A percentile compares a stretch with the other conserved stretches of the same genome.
phyloP scores from a whole-genome alignment of 768 basidiomycete genomes.

The Boletus subparvulus region DNA sequence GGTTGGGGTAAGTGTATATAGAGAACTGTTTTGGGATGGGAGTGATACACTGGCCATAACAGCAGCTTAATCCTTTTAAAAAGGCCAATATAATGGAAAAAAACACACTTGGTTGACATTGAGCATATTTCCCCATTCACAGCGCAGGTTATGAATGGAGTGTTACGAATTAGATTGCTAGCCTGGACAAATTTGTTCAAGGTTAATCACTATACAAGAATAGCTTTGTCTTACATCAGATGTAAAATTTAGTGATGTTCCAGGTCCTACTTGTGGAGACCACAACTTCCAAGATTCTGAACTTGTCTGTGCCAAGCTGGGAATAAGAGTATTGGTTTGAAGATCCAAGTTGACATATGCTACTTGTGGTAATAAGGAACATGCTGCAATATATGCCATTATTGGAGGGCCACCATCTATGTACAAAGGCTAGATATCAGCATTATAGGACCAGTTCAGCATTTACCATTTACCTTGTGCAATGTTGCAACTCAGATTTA shows the following conservation, averaged over 20 bases:
- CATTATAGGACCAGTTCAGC: background rate
- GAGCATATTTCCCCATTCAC: background rate
- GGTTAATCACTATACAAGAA: background rate
- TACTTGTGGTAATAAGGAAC: slow-evolving; percentile 1
- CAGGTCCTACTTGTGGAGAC: background rate
- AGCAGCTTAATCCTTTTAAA: background rate
- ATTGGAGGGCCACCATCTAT: background rate
- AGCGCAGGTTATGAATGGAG: background rate
- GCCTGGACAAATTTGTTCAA: background rate
- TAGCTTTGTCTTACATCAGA: background rate
- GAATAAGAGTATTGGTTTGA: background rate
- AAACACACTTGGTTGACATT: background rate
- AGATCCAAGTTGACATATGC: background rate
- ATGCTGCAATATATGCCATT: slow-evolving; percentile 7
- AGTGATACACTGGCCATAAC: background rate
- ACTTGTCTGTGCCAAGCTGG: background rate
- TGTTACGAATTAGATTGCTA: accelerated
- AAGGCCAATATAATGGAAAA: no score
- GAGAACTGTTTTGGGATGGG: background rate
- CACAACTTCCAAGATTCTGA: slow-evolving; percentile 10
- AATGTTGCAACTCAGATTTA: background rate
- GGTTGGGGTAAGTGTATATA: background rate
- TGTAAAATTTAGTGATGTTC: background rate
- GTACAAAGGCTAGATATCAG: background rate
- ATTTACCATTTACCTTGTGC: background rate